Percentiles rank a stretch among this genome's conserved stretches.
These are phyloP conservation scores for Solanum hybrid DNA, from an alignment of 305 asterid genomes.

Conservation along the genomic window DNA sequence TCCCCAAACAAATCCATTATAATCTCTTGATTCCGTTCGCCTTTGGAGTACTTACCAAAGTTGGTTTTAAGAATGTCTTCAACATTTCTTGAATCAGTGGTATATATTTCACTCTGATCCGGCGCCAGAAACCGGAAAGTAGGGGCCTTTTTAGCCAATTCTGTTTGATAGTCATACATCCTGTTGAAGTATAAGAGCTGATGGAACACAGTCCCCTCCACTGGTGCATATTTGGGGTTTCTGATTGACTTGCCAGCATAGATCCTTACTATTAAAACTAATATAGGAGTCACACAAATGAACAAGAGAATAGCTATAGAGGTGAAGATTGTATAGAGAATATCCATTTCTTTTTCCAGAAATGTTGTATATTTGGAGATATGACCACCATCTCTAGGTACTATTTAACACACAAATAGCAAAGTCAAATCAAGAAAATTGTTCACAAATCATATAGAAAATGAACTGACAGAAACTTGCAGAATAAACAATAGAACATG, in stretches of 20 bases:
- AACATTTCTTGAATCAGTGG: conserved; percentile 40
- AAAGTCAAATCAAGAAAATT: neutral
- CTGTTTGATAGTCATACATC: conserved; percentile 41
- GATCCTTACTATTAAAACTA: conserved; percentile 22
- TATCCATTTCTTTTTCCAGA: conserved; percentile 18
- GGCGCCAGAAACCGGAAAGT: conserved; percentile 40
- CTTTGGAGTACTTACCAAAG: conserved; percentile 43
- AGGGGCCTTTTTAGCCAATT: conserved; percentile 21
- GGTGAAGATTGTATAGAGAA: conserved; percentile 21
- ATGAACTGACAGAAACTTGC: neutral
- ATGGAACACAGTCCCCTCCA: conserved; percentile 52
- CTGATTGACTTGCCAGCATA: conserved; percentile 37
- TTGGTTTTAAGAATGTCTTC: conserved; percentile 53
- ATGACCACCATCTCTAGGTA: neutral
- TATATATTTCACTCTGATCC: conserved; percentile 49
- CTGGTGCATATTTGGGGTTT: conserved; percentile 39
- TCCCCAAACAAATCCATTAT: conserved; percentile 43
- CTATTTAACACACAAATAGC: neutral
- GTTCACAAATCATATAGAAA: neutral
- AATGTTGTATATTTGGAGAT: neutral
- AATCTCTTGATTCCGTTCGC: conserved; percentile 34
- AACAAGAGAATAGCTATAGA: conserved; percentile 1
- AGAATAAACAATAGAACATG: neutral
- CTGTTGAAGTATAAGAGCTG: conserved; percentile 46
- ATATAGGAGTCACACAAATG: conserved; percentile 18